Percentiles rank a stretch among this genome's conserved stretches.
Conservation (phyloP, 2,329 filamentous ascomycete species). For the Delphinella strobiligena region DNA sequence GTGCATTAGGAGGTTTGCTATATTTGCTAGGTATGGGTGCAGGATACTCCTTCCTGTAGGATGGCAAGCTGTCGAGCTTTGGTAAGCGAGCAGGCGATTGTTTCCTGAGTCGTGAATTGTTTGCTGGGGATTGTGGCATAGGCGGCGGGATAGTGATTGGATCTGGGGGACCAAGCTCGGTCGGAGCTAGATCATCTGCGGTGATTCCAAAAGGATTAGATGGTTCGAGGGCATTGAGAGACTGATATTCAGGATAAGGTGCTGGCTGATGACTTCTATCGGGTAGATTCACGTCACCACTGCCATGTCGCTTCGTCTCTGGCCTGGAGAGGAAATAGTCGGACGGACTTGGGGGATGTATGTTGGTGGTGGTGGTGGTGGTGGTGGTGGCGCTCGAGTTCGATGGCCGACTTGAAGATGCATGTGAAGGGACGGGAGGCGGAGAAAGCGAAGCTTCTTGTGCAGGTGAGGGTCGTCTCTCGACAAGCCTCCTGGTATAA, state of each 20-base stretch:
- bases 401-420: background rate
- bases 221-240: conserved; percentile 11
- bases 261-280: conserved; percentile 5
- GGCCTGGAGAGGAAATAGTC: conserved; percentile 10
- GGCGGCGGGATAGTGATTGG: conserved; percentile 4
- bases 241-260: conserved; percentile 21
- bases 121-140: conserved; percentile 1
- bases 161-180: conserved; percentile 3
- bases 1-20: conserved; percentile 15
- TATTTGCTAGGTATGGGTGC: conserved; percentile 21
- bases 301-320: background rate
- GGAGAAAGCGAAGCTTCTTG: background rate
- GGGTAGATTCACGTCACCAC: conserved; percentile 2
- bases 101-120: conserved; percentile 3
- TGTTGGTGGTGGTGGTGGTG: conserved; percentile 1
- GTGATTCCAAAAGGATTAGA: conserved; percentile 3
- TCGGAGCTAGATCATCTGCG: background rate
- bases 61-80: conserved; percentile 16
- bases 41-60: conserved; percentile 41
- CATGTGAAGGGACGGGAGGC: conserved; percentile 4
- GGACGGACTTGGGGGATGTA: conserved; percentile 20
- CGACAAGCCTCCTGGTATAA: conserved; percentile 20
- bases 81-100: conserved; percentile 8
- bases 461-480: conserved; percentile 5
- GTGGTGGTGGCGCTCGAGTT: background rate